Evolutionary conservation across 768 basidiomycete genomes (phyloP), one percentile per base, ranked within the genome.

Genomic region (Kwoniella bestiolae): DNA sequence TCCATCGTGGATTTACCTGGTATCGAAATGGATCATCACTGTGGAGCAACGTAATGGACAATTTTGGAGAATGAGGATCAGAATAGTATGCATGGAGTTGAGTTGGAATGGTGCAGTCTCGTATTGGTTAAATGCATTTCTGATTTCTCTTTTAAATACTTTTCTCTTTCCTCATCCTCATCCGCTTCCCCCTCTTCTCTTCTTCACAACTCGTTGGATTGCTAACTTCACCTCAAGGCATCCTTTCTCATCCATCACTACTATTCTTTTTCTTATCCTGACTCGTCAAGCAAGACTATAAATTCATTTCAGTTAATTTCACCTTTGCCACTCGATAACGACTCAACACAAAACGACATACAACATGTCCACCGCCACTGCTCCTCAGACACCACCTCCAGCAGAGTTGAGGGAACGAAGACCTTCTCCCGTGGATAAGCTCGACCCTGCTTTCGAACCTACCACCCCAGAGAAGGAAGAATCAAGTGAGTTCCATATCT

Each of bases 371-470:
- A 46, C 56, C n/a, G 56, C 56, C 18, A 53, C 51, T 34, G 56
- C 56, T 35, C 45, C 63, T 9, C 63, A 49, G n/a, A 68, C 71
- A 18, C 64, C 67, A 29, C 57, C 67, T 29, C 47, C 38, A 29
- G 29, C 49, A 26, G 58, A 67, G 25, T 47, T 68, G 34, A 50
- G 55, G 18, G 57, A 68, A 23, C 56, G 69, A 46, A 52, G 67
- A 16, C 71, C 73, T 8, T 68, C 69, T 46, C 69, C 66, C 8
- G 71, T 69, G 23, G 75, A 77, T 67, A 61, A 60, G 65, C 66
- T 51, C 18, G 73, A 77, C 56, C 70, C 74, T 3, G 78, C 78
- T n/a, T 78, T 71, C 57, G 74, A 73, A 31, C 75, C 79, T 23
- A 64, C 61, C 26, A 76, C 77, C 28, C 75, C 77, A 5, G 52